Percentiles rank a stretch among this genome's conserved stretches.
phyloP scores from a whole-genome alignment of 1,284 basidiomycete species.

The Irpex sp. region DNA sequence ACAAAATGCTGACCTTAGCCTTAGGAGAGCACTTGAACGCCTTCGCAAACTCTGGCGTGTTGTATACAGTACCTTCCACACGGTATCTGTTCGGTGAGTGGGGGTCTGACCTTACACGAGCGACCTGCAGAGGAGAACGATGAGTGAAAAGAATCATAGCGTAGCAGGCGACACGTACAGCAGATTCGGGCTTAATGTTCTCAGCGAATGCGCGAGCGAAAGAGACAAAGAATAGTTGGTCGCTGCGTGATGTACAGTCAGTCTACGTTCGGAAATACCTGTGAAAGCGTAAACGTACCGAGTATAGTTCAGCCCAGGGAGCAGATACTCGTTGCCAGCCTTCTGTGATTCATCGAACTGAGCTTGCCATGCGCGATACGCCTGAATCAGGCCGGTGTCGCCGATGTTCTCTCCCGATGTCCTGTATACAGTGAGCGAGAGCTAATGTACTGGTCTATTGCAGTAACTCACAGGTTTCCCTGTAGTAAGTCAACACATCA shows the following conservation, averaged over 20 bases:
- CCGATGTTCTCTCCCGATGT: conserved; percentile 91
- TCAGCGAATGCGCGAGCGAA: conserved; percentile 79
- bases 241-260: conserved; percentile 38
- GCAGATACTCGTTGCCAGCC: conserved; percentile 63
- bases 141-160: conserved; percentile 17
- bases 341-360: conserved; percentile 53
- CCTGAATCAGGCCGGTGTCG: conserved; percentile 82
- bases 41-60: conserved; percentile 76
- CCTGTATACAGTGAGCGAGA: conserved; percentile 22
- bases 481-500: conserved; percentile 17
- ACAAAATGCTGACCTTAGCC: conserved; percentile 50
- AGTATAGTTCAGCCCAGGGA: conserved; percentile 84
- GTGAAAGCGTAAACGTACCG: conserved; percentile 34
- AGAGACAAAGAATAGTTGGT: conserved; percentile 89
- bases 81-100: conserved; percentile 82
- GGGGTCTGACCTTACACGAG: conserved; percentile 81
- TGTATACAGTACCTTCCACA: conserved; percentile 78
- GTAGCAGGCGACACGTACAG: conserved; percentile 38
- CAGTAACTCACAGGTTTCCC: conserved; percentile 66
- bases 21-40: conserved; percentile 73
- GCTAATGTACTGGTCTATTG: neutral
- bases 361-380: conserved; percentile 84
- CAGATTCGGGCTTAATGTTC: conserved; percentile 72
- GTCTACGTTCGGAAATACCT: neutral
- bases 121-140: conserved; percentile 46